phyloP scores from a whole-genome alignment of 179 eudicot species.

The Spergularia azorica region DNA sequence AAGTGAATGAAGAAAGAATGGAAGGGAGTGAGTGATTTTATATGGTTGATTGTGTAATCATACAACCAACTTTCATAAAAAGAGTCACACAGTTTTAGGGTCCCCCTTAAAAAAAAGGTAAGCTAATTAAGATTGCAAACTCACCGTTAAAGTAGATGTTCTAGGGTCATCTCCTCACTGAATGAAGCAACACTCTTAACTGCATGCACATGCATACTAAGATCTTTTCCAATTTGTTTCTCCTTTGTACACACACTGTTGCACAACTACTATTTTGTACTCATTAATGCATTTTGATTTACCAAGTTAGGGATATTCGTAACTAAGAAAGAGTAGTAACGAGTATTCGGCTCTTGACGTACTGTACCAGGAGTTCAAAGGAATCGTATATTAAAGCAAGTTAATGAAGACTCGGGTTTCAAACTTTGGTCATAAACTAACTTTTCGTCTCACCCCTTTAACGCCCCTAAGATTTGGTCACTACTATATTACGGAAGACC shows the following conservation, averaged over 20 bases:
- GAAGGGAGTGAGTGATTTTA: conserved; percentile 22
- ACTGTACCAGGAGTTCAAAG: too few relatives aligned
- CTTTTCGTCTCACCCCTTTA: not conserved
- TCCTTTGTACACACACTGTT: not conserved
- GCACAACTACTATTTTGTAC: conserved; percentile 23
- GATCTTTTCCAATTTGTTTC: not conserved
- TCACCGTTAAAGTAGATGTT: conserved; percentile 25
- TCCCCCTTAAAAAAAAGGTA: conserved; percentile 18
- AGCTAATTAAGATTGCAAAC: conserved; percentile 7
- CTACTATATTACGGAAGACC: not conserved
- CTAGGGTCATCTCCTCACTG: conserved; percentile 5
- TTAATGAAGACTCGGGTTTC: not conserved
- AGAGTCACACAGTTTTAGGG: conserved; percentile 42
- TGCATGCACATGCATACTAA: conserved; percentile 11
- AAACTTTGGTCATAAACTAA: not conserved
- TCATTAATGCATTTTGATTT: conserved; percentile 17
- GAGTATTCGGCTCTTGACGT: too few relatives aligned
- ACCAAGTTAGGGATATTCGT: not conserved
- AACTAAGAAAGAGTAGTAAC: too few relatives aligned
- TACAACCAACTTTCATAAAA: conserved; percentile 37
- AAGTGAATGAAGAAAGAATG: conserved; percentile 4
- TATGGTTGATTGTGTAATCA: conserved; percentile 15
- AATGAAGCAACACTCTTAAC: conserved; percentile 21
- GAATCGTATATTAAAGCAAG: not conserved
- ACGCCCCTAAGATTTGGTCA: not conserved